Conservation (phyloP, 805 yeast species). For the Nakazawaea populi region DNA sequence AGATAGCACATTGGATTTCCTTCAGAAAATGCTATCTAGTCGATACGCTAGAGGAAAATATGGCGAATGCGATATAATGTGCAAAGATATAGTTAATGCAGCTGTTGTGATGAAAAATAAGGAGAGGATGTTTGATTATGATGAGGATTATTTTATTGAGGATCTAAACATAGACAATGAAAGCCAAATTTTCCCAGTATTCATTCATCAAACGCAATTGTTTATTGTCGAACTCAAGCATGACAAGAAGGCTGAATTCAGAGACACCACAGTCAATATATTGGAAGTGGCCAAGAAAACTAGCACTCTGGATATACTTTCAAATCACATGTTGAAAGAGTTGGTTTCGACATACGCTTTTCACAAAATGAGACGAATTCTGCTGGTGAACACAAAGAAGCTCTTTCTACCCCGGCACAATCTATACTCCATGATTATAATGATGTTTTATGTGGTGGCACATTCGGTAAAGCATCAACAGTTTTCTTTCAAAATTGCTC, state of each 20-base stretch:
- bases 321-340: not conserved
- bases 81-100: conserved; percentile 4
- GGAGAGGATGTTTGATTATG: conserved; percentile 1
- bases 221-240: conserved; percentile 3
- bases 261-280: conserved; percentile 1
- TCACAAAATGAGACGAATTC: conserved; percentile 2
- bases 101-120: not conserved
- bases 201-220: conserved; percentile 1
- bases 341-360: conserved; percentile 5
- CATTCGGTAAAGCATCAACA: not conserved
- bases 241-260: not conserved
- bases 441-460: conserved; percentile 4
- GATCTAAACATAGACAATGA: conserved; percentile 6
- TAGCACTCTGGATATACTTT: not conserved
- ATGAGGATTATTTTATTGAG: conserved; percentile 4
- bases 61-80: conserved; percentile 1
- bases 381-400: not conserved
- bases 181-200: conserved; percentile 6
- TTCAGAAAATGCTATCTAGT: conserved; percentile 2
- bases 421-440: not conserved
- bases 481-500: not conserved
- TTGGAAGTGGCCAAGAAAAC: not conserved
- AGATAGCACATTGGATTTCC: conserved; percentile 2
- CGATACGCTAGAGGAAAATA: not conserved
- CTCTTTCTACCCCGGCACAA: not conserved